Evolutionary conservation across 2,329 filamentous ascomycete species (phyloP).

Genomic region (Stagonosporopsis tanaceti): DNA sequence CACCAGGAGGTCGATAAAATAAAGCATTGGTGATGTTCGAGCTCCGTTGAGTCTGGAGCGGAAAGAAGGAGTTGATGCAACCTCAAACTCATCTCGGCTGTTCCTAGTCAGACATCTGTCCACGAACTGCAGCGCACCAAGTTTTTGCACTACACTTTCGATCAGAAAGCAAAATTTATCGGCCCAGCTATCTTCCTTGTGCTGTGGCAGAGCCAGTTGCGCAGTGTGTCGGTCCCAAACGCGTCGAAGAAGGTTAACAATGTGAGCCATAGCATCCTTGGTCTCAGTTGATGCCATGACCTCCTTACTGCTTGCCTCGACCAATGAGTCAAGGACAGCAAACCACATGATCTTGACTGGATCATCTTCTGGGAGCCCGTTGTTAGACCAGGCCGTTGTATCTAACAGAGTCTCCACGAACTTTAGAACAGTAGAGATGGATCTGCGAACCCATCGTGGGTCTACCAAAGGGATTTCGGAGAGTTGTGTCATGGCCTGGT

Average conservation of each 20-base stretch:
- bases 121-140: constrained; percentile 60
- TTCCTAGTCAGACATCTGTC: constrained; percentile 60
- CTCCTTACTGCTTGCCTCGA: constrained; percentile 79
- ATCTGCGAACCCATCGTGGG: constrained; percentile 84
- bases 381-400: constrained; percentile 56
- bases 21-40: constrained; percentile 68
- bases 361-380: constrained; percentile 46
- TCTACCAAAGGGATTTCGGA: constrained; percentile 87
- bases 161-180: constrained; percentile 61
- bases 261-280: constrained; percentile 76
- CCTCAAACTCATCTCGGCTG: constrained; percentile 68
- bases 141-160: constrained; percentile 57
- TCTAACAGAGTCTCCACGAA: constrained; percentile 64
- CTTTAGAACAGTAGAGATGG: constrained; percentile 70
- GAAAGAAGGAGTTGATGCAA: constrained; percentile 72
- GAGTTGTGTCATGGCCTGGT: constrained; percentile 55
- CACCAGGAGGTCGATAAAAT: constrained; percentile 70
- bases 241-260: constrained; percentile 73
- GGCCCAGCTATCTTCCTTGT: constrained; percentile 54
- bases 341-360: constrained; percentile 69
- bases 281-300: constrained; percentile 88
- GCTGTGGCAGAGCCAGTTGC: constrained; percentile 42
- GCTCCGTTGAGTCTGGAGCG: constrained; percentile 57
- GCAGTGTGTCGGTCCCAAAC: constrained; percentile 69
- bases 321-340: constrained; percentile 68